A percentile compares a stretch with the other conserved stretches of the same genome.
Evolutionary conservation across 1,284 basidiomycete genomes (phyloP).

Genomic region (Exobasidium rhododendri): DNA sequence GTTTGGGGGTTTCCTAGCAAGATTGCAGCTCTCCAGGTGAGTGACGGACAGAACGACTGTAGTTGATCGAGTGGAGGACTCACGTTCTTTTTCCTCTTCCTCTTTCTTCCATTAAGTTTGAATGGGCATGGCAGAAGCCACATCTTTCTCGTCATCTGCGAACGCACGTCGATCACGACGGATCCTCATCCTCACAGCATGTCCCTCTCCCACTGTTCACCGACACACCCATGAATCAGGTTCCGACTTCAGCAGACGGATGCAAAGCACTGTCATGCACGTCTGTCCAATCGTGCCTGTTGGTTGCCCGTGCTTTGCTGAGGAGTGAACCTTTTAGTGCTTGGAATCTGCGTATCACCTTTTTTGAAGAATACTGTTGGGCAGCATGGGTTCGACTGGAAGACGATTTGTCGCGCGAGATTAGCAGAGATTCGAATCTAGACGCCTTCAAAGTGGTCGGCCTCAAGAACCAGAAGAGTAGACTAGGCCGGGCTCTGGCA

Average conservation of each 20-base stretch:
- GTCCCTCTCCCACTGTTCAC: slow-evolving; percentile 10
- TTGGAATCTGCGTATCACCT: slow-evolving; percentile 46
- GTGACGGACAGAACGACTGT: no score
- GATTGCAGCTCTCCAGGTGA: slow-evolving; percentile 65
- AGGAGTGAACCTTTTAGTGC: slow-evolving; percentile 46
- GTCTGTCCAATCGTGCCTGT: slow-evolving; percentile 35
- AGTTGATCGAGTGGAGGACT: not conserved
- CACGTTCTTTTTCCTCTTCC: not conserved
- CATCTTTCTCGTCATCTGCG: slow-evolving; percentile 58
- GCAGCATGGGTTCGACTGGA: slow-evolving; percentile 28
- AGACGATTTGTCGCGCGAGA: not conserved
- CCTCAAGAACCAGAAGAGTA: not conserved
- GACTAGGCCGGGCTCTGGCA: not conserved
- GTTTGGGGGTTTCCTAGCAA: slow-evolving; percentile 83
- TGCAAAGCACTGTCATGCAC: slow-evolving; percentile 7
- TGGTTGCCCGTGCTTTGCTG: slow-evolving; percentile 49
- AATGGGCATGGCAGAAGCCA: slow-evolving; percentile 87
- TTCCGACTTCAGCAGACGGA: slow-evolving; percentile 6
- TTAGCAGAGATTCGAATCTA: not conserved
- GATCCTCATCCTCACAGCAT: slow-evolving; percentile 5
- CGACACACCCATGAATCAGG: not conserved
- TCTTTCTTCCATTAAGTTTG: slow-evolving; percentile 62
- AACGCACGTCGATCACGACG: not conserved
- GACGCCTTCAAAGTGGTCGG: not conserved
- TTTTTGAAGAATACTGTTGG: slow-evolving; percentile 47